Conservation (phyloP, 208 protist genomes). For the Jaenimonas drosophilae region DNA sequence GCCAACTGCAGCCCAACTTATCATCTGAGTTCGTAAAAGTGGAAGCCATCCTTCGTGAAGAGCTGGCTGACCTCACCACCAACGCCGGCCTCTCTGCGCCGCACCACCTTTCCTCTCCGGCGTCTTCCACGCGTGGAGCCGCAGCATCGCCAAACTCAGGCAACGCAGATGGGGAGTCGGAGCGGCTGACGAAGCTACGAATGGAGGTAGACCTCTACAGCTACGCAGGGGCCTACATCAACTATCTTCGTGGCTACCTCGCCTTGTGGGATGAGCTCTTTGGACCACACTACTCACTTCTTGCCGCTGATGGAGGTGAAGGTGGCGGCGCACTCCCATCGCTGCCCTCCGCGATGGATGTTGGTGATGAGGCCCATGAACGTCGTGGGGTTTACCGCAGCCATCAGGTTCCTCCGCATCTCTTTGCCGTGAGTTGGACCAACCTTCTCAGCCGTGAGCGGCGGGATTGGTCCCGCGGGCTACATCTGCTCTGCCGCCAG, state of each 20-base stretch:
- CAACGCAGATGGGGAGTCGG: neutral
- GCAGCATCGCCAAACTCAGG: too few relatives aligned
- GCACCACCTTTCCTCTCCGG: too few relatives aligned
- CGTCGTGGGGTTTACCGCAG: neutral
- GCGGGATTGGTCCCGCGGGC: slow-evolving; percentile 24
- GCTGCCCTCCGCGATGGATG: too few relatives aligned
- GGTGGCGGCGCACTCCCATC: too few relatives aligned
- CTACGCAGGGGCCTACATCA: slow-evolving; percentile 33
- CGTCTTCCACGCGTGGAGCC: too few relatives aligned
- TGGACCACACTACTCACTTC: slow-evolving; percentile 20
- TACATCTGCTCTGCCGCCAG: slow-evolving; percentile 23
- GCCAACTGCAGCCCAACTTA: too few relatives aligned
- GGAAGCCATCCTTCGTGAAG: too few relatives aligned
- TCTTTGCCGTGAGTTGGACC: slow-evolving; percentile 60
- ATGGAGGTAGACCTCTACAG: slow-evolving; percentile 4
- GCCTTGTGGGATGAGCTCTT: slow-evolving; percentile 63
- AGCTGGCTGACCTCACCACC: too few relatives aligned
- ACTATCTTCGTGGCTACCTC: slow-evolving; percentile 38
- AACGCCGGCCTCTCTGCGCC: too few relatives aligned
- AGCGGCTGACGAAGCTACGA: neutral
- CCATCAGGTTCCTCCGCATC: slow-evolving; percentile 25
- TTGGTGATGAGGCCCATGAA: neutral
- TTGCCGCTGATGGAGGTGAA: too few relatives aligned
- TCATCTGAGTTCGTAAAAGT: too few relatives aligned
- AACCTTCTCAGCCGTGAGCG: slow-evolving; percentile 22